Conservation (phyloP, 257 asterid species). For the Scutellaria galericulata region DNA sequence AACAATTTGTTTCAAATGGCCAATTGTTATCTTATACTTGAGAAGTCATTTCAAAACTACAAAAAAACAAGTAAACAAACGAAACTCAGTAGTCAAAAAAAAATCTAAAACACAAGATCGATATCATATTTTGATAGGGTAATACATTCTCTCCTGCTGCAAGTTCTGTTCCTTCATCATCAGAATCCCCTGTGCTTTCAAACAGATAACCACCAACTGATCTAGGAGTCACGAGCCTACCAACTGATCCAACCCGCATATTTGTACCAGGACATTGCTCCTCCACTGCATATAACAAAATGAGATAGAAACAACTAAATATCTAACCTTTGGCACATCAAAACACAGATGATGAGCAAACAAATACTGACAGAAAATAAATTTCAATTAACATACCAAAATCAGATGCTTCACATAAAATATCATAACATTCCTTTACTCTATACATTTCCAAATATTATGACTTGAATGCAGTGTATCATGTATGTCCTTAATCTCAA, state of each 20-base stretch:
- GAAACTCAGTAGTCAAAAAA: constrained; percentile 1
- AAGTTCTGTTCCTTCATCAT: constrained; percentile 63
- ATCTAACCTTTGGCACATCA: too few relatives aligned
- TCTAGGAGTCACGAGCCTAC: constrained; percentile 69
- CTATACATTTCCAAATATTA: neutral
- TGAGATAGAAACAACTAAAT: constrained; percentile 6
- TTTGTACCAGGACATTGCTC: constrained; percentile 51
- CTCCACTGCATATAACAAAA: constrained; percentile 46
- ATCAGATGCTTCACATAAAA: too few relatives aligned
- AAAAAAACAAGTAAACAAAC: neutral
- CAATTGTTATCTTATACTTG: constrained; percentile 12
- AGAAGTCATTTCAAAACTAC: constrained; percentile 23
- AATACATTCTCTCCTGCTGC: constrained; percentile 46
- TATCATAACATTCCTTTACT: too few relatives aligned
- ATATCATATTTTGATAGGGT: constrained; percentile 58
- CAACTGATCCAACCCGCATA: constrained; percentile 63
- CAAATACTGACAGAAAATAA: too few relatives aligned
- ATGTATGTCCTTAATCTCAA: neutral
- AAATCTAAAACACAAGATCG: constrained; percentile 15
- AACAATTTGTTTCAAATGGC: constrained; percentile 21
- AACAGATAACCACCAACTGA: constrained; percentile 59
- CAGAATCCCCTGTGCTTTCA: constrained; percentile 72
- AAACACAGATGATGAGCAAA: too few relatives aligned
- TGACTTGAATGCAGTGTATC: constrained; percentile 3
- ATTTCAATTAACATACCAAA: too few relatives aligned